These are phyloP conservation scores for Coemansia asiatica DNA, from an alignment of 192 early-diverging fungal genomes.

Conservation along the genomic window DNA sequence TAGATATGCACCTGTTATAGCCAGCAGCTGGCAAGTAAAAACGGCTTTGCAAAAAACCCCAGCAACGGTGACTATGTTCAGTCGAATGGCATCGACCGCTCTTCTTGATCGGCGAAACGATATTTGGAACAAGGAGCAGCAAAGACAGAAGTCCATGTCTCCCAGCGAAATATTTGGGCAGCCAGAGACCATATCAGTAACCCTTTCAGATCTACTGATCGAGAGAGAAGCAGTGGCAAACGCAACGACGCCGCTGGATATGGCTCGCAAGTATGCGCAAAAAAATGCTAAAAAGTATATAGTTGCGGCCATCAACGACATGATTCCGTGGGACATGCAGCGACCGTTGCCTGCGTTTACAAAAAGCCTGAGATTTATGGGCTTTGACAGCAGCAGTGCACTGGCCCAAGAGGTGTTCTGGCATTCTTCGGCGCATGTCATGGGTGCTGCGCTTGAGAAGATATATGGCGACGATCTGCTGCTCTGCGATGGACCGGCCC, in stretches of 20 bases:
- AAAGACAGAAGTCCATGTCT: conserved; percentile 16
- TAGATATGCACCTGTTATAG: background rate
- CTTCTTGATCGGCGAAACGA: conserved; percentile 14
- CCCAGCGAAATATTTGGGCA: background rate
- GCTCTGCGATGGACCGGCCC: conserved; percentile 70
- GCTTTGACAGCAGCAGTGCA: conserved; percentile 45
- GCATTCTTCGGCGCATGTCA: conserved; percentile 71
- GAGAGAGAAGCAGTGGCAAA: conserved; percentile 5
- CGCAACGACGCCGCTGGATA: conserved; percentile 52
- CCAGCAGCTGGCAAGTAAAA: no score
- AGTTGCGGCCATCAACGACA: conserved; percentile 54
- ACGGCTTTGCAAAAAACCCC: background rate
- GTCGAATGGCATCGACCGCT: conserved; percentile 12
- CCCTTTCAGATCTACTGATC: background rate
- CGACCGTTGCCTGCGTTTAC: conserved; percentile 46
- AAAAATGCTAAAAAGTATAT: conserved; percentile 55
- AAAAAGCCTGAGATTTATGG: conserved; percentile 36
- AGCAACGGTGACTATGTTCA: background rate
- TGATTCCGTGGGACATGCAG: conserved; percentile 57
- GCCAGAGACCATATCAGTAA: background rate
- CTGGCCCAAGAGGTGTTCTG: conserved; percentile 58
- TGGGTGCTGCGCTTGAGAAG: conserved; percentile 70
- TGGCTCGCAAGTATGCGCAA: conserved; percentile 50
- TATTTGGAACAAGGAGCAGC: conserved; percentile 31
- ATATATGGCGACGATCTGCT: conserved; percentile 67